Base-by-base conservation (phyloP, 2,329 filamentous ascomycete species). In the Aplosporella prunicola region DNA sequence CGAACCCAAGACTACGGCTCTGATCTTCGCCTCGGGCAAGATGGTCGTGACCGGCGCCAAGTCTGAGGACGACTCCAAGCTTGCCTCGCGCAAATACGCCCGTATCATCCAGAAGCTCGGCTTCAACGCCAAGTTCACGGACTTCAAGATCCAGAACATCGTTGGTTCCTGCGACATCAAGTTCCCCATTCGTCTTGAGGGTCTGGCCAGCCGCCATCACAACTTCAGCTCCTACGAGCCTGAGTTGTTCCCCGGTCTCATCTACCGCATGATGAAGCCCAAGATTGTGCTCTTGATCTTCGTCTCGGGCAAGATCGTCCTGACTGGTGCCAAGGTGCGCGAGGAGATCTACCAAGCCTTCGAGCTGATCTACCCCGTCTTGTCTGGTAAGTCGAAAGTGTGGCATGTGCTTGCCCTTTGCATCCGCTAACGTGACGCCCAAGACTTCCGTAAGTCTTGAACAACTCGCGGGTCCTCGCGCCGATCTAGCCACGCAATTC, bases 131-230 rank as follows among this genome's bases (percentile, higher is more conserved):
- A 95, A 95, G 76, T 96, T 98, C 66, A 95, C 88, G 49, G 91
- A 98, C 63, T 98, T 98, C 71, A 98, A 96, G 76, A 98, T 98
- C 56, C 88, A 95, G 71, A 98, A 98, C 66, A 96, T 98, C 47
- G 91, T 98, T 49, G 91, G 91, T 47, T 94, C 87, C 43, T 96
- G 89, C 64, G 91, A 98, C 60, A 95, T 98, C 74, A 95, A 95
- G 73, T 98, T 98, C 68, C 91, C 91, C 37, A 95, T 98, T 52
- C 86, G 91, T 49, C 74, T 98, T 42, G 91, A 96, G 62, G 91
- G 91, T 66, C 71, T 98, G 59, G 91, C 91, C 11, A 91, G 82
- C 50, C 86, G 88, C 66, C 91, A 98, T 74, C 89, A 96, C 73
- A 94, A 94, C 69, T 98, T 96, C 78, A 93, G 85, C 66, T 95